A percentile compares a stretch with the other conserved stretches of the same genome.
phyloP scores from a whole-genome alignment of 1,139 yeast genomes.

The Petasospora rhodanensis region DNA sequence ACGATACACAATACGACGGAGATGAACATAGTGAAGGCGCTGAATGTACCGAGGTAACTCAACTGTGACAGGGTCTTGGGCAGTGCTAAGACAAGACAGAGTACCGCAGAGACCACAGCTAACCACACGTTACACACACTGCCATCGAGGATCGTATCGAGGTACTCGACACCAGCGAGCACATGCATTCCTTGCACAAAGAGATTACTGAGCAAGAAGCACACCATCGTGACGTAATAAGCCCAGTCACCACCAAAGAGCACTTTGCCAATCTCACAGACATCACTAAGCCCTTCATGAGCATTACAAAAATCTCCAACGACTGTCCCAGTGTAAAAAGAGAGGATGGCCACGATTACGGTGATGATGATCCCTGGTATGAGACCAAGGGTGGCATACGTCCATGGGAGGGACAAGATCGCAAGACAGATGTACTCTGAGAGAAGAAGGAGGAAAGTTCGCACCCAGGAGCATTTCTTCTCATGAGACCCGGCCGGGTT shows the following conservation, averaged over 20 bases:
- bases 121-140: conserved; percentile 50
- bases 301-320: conserved; percentile 52
- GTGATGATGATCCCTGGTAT: conserved; percentile 57
- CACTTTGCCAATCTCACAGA: conserved; percentile 58
- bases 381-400: conserved; percentile 54
- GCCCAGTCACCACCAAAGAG: conserved; percentile 46
- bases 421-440: conserved; percentile 62
- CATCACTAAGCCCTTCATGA: conserved; percentile 46
- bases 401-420: conserved; percentile 62
- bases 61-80: conserved; percentile 54
- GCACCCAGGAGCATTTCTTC: conserved; percentile 56
- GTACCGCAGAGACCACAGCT: conserved; percentile 41
- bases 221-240: conserved; percentile 54
- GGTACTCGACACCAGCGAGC: conserved; percentile 54
- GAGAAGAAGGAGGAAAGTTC: conserved; percentile 52
- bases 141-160: conserved; percentile 50
- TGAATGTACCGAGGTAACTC: conserved; percentile 45
- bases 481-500: too few relatives aligned
- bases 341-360: conserved; percentile 44
- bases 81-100: conserved; percentile 46
- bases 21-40: conserved; percentile 53
- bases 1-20: conserved; percentile 50
- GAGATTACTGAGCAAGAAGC: conserved; percentile 51
- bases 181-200: conserved; percentile 58
- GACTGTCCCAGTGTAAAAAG: conserved; percentile 50